Conservation (phyloP, 2,329 filamentous ascomycete genomes). For the Fusarium euwallaceae region DNA sequence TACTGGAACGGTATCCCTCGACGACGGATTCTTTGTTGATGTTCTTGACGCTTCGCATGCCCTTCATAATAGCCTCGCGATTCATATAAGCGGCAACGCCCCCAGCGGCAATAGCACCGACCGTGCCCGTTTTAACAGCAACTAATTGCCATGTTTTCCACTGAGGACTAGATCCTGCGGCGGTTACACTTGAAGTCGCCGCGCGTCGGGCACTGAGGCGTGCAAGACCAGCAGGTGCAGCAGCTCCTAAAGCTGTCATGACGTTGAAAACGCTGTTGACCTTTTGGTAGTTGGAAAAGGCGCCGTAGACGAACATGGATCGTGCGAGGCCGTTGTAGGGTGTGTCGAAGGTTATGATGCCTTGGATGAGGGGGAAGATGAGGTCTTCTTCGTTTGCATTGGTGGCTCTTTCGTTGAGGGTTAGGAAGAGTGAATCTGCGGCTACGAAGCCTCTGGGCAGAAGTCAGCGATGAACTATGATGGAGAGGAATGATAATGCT, state of each 20-base stretch:
- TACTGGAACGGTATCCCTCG: constrained; percentile 62
- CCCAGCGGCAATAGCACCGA: constrained; percentile 83
- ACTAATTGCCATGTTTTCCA: constrained; percentile 72
- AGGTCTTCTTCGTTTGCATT: constrained; percentile 54
- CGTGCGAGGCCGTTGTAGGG: constrained; percentile 78
- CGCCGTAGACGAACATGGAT: constrained; percentile 72
- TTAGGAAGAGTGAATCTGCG: constrained; percentile 81
- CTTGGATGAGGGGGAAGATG: constrained; percentile 85
- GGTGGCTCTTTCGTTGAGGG: constrained; percentile 72
- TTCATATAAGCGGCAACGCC: constrained; percentile 86
- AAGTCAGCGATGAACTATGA: constrained; percentile 6
- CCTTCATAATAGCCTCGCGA: constrained; percentile 73
- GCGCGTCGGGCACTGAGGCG: constrained; percentile 39
- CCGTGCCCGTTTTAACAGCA: constrained; percentile 84
- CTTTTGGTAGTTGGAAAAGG: constrained; percentile 71
- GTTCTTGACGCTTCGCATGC: constrained; percentile 60
- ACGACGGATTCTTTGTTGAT: constrained; percentile 62
- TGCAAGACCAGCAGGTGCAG: constrained; percentile 61
- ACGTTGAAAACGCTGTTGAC: constrained; percentile 69
- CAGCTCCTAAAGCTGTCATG: constrained; percentile 65
- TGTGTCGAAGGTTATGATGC: constrained; percentile 86
- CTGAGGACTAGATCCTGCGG: constrained; percentile 50
- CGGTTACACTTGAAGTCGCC: constrained; percentile 34
- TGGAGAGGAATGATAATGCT: constrained; percentile 19
- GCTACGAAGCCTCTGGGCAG: constrained; percentile 79